A percentile compares a stretch with the other conserved stretches of the same genome.
These are phyloP conservation scores for Gamarada debralockiae DNA, from an alignment of 495 filamentous ascomycete species.

Conservation along the genomic window DNA sequence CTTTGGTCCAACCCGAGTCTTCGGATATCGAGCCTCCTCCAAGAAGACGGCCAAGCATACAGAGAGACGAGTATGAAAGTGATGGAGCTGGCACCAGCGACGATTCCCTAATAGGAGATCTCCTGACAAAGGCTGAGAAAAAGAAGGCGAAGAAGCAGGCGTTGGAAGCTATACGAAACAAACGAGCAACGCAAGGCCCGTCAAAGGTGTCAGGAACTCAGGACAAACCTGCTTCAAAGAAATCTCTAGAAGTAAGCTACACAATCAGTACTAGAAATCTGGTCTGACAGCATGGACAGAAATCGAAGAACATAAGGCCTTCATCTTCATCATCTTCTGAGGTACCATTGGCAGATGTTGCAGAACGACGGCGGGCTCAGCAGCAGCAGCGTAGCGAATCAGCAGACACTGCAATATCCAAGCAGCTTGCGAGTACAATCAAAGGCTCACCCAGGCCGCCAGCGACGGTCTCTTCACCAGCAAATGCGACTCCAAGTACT, in stretches of 20 bases:
- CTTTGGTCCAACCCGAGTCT: too few species aligned
- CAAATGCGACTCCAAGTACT: background rate
- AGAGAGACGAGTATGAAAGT: background rate
- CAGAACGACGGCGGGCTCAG: background rate
- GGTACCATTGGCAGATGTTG: background rate
- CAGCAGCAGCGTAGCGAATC: background rate
- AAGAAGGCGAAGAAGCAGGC: background rate
- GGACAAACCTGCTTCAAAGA: background rate
- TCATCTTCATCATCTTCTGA: constrained; percentile 3
- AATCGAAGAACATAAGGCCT: background rate
- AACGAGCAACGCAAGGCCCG: background rate
- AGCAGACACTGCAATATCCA: background rate
- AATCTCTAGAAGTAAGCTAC: background rate
- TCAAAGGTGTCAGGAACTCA: background rate
- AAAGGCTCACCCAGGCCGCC: background rate
- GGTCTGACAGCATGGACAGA: background rate
- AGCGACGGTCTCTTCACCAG: background rate
- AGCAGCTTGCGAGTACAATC: background rate
- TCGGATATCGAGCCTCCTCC: background rate
- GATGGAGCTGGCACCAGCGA: background rate
- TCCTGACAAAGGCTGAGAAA: background rate
- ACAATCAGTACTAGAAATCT: background rate
- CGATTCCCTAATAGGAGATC: background rate
- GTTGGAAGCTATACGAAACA: background rate
- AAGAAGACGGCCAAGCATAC: background rate